These are phyloP conservation scores for Lodderomyces beijingensis DNA, from an alignment of 1,139 yeast species.

Conservation along the genomic window DNA sequence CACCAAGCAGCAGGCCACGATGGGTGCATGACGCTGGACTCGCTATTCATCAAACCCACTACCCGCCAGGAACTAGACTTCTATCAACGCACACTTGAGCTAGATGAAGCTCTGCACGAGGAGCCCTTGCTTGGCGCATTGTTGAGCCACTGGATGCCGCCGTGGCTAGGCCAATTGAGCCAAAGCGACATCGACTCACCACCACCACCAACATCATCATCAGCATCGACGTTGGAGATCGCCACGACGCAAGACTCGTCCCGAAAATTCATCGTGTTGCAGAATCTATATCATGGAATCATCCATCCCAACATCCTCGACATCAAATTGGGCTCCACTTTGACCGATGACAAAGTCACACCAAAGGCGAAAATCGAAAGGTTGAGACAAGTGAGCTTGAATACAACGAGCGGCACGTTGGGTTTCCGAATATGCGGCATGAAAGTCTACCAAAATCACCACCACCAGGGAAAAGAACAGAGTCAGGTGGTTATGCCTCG, in stretches of 20 bases:
- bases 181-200: conserved; percentile 21
- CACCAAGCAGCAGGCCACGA: conserved; percentile 88
- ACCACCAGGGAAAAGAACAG: conserved; percentile 7
- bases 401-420: conserved; percentile 78
- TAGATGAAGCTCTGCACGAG: conserved; percentile 10
- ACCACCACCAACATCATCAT: too few species aligned
- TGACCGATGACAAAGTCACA: conserved; percentile 61
- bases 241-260: neutral
- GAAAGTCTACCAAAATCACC: conserved; percentile 55
- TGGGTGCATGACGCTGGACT: conserved; percentile 56
- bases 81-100: conserved; percentile 34
- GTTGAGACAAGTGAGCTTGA: conserved; percentile 54
- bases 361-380: conserved; percentile 57
- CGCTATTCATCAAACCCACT: conserved; percentile 69
- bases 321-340: conserved; percentile 68
- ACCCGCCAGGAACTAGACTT: conserved; percentile 64
- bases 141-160: conserved; percentile 52
- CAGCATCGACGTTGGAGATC: neutral
- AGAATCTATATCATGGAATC: conserved; percentile 63
- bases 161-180: conserved; percentile 34
- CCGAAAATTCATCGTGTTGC: conserved; percentile 57
- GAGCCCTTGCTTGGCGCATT: conserved; percentile 28
- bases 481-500: conserved; percentile 1
- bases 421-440: conserved; percentile 84
- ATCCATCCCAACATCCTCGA: conserved; percentile 71